Evolutionary conservation across 192 early-diverging fungal genomes (phyloP).

Genomic region (Allomyces arbusculus): DNA sequence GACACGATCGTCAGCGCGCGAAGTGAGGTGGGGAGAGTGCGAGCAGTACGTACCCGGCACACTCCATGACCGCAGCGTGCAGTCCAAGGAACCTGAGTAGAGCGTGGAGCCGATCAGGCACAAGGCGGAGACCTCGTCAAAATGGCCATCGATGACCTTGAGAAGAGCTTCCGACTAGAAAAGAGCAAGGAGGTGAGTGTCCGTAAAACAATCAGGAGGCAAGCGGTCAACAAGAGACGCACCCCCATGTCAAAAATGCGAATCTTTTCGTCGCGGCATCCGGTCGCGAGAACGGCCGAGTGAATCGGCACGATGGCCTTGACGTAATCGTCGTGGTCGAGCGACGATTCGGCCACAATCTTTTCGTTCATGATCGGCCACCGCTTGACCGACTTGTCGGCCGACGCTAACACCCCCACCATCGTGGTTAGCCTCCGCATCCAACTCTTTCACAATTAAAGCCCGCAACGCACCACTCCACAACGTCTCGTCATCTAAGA

Average conservation of each 20-base stretch:
- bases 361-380: conserved; percentile 17
- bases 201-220: not conserved
- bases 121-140: conserved; percentile 65
- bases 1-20: not conserved
- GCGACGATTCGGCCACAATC: conserved; percentile 33
- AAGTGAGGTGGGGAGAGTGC: conserved; percentile 3
- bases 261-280: conserved; percentile 63
- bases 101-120: conserved; percentile 32
- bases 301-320: conserved; percentile 34
- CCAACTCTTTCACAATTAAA: not conserved
- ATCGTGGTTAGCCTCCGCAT: not conserved
- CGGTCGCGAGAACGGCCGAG: conserved; percentile 58
- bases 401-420: conserved; percentile 38
- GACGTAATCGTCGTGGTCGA: conserved; percentile 66
- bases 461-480: conserved; percentile 42
- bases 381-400: conserved; percentile 70
- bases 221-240: conserved; percentile 9
- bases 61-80: conserved; percentile 65
- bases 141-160: conserved; percentile 64
- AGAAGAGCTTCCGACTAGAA: conserved; percentile 48
- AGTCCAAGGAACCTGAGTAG: conserved; percentile 65
- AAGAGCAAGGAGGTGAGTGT: no score
- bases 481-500: conserved; percentile 37
- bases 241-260: conserved; percentile 76
- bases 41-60: conserved; percentile 23